A percentile compares a stretch with the other conserved stretches of the same genome.
These are phyloP conservation scores for Talaromyces ruber DNA, from an alignment of 495 filamentous ascomycete genomes.

Conservation along the genomic window DNA sequence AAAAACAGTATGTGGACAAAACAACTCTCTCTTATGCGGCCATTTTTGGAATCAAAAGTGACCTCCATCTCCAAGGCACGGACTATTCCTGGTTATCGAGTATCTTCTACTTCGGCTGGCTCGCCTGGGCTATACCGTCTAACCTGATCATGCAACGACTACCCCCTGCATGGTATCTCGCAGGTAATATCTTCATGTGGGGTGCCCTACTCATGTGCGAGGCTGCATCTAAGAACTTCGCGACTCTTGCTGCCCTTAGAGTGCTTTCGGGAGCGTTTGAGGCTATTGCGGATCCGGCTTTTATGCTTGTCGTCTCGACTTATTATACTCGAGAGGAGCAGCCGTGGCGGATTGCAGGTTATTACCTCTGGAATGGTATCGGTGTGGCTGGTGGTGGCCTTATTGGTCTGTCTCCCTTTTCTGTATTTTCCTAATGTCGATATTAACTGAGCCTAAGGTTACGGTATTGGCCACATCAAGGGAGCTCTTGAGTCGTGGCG, in stretches of 20 bases:
- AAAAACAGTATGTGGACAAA: constrained; percentile 1
- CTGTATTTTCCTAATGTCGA: not conserved
- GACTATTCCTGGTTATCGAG: constrained; percentile 41
- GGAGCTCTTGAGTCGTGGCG: constrained; percentile 21
- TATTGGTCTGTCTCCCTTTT: not conserved
- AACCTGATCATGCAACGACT: constrained; percentile 11
- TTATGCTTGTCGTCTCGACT: constrained; percentile 16
- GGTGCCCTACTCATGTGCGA: constrained; percentile 20
- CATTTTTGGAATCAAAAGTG: constrained; percentile 40
- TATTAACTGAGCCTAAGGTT: constrained; percentile 18
- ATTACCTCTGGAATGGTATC: constrained; percentile 28
- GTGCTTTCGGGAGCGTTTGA: constrained; percentile 26
- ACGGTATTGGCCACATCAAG: constrained; percentile 33
- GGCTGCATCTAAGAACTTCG: constrained; percentile 20
- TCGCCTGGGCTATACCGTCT: constrained; percentile 27
- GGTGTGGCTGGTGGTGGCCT: constrained; percentile 38
- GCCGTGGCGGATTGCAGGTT: constrained; percentile 9
- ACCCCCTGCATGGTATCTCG: constrained; percentile 19
- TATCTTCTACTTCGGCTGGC: constrained; percentile 47
- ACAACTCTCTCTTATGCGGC: constrained; percentile 37
- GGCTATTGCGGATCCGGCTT: constrained; percentile 19
- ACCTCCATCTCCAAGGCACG: constrained; percentile 30
- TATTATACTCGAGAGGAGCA: constrained; percentile 13
- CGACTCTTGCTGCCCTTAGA: constrained; percentile 18
- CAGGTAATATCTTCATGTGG: constrained; percentile 24